Base-by-base conservation (phyloP, 441 rosid species). In the Capsella rubella region DNA sequence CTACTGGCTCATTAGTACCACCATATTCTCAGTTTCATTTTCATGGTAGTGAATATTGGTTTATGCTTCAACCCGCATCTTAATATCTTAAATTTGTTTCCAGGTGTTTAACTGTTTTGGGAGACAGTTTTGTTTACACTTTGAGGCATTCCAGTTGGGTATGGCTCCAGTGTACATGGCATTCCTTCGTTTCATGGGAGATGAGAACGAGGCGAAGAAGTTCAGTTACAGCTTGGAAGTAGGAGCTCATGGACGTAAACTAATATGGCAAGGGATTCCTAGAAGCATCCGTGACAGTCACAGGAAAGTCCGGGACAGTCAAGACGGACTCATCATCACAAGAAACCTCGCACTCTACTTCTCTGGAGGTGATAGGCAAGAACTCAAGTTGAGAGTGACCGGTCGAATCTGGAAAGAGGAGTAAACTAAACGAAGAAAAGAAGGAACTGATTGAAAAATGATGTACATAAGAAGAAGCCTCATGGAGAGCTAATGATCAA, bases 121-220 rank as follows among this genome's bases (percentile, higher is more conserved):
- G 18, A 72, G 89, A 64, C 95, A 93, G 56, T 93, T 93, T 77
- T 93, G 98, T 73, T 83, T 93, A 78, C 97, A 93, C 67, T 93
- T 93, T 9, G 98, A 93, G 86, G 98, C 97, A 0, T 90, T 89
- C 64, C 95, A 84, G 67, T 84, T 93, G 0, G 98, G 93, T 16
- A 85, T 67, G 79, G 90, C 95, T n/a, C 92, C 95, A 0, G 93
- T 93, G 55, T 92, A 89, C 90, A 92, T 92, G 92, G 95, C 97
- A 10, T 90, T 90, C 69, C 80, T 93, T 72, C 88, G 97, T 29
- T 93, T 93, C 76, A 93, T 90, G 98, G 98, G 98, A 14, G 90
- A 82, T 11, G 97, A 90, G 25, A 88, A 88, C 0, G 97, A 90
- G 73, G 92, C 95, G 3, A 83, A 82, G 81, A 85, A 88, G 73